Base-by-base conservation (phyloP, 805 yeast genomes). In the Wickerhamiella shivajii region DNA sequence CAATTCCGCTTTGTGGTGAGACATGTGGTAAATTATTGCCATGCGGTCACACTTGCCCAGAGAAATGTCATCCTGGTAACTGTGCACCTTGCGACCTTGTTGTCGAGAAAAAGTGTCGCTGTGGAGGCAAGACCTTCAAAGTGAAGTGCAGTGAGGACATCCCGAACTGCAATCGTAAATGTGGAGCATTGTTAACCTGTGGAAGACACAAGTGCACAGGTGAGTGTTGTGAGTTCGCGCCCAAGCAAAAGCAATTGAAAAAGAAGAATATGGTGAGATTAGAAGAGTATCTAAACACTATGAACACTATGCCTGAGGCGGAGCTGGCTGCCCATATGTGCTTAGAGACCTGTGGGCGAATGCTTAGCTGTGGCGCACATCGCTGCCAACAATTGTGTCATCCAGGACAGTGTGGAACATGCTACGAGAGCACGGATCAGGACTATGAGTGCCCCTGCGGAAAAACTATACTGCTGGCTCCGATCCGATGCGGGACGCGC, bases 391-490 rank as follows among this genome's bases (percentile, higher is more conserved):
- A 38, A 13, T 33, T 42, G 5, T 53, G 58, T 29, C 58, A 53
- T 31, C 38, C 47, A 1, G 57, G 58, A 5, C 45, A 42, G n/a
- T 53, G 58, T 33, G 45, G 43, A 9, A 45, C 54, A 2, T 53
- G 58, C 27, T 36, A 44, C 13, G 45, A 45, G 18, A 48, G 54
- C 1, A 40, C 48, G 6, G 47, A 44, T 28, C 50, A 47, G 6
- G 56, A 52, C 32, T 42, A 45, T 23, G 15, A 36, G 10, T 53
- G 58, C 30, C 38, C 50, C 8, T 53, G 58, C 41, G 58, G 58
- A 1, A 34, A 37, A 10, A 51, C 56, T 5, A 28, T 15, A 3
- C 18, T 51, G 18, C 39, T 41, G 36, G 57, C 58, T 3, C 58
- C 58, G 3, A 46, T 53, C 6, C 42, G 52, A 1, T 53, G 58